Base-by-base conservation (phyloP, 805 yeast species). In the Starmerella bombicola region DNA sequence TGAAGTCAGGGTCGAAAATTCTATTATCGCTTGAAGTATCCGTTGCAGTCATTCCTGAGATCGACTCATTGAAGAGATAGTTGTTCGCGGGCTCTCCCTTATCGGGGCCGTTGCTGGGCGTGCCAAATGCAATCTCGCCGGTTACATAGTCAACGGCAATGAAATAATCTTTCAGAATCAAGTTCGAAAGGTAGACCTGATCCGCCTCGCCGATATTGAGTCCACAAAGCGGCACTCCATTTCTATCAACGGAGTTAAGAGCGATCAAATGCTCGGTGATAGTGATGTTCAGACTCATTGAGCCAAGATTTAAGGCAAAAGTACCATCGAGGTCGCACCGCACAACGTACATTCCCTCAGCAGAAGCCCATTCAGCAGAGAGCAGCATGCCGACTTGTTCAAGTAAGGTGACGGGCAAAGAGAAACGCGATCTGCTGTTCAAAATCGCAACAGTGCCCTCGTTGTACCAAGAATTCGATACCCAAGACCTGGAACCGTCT, bases 61-160 rank as follows among this genome's bases (percentile, higher is more conserved):
- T 19, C n/a, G n/a, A 4, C 10, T 12, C 21, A n/a, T 32, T 32
- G 10, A 32, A 9, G 25, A 25, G n/a, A 5, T 5, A 6, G 4
- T n/a, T 16, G 5, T 16, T 9, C 25, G 5, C 15, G 5, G 35
- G 35, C 35, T 32, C 25, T 9, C 35, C 35, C n/a, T 23, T 4
- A 19, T 17, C 12, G 12, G 22, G 41, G 5, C 35, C 35, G 7
- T 19, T 4, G 17, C 35, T 21, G 18, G 6, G 40, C 22, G 2
- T 21, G 16, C 40, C 51, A 20, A 47, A 42, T n/a, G 38, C 20
- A 19, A 47, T 29, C 23, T 28, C 23, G 16, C 31, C 17, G 13
- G 26, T 21, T 22, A 17, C 41, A 32, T 46, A 47, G 37, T 47
- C 43, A 2, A 46, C 47, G 6, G 36, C 40, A 1, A 46, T n/a